Conservation (phyloP, 495 filamentous ascomycete genomes). For the Melanomma pulvis-pyrius region DNA sequence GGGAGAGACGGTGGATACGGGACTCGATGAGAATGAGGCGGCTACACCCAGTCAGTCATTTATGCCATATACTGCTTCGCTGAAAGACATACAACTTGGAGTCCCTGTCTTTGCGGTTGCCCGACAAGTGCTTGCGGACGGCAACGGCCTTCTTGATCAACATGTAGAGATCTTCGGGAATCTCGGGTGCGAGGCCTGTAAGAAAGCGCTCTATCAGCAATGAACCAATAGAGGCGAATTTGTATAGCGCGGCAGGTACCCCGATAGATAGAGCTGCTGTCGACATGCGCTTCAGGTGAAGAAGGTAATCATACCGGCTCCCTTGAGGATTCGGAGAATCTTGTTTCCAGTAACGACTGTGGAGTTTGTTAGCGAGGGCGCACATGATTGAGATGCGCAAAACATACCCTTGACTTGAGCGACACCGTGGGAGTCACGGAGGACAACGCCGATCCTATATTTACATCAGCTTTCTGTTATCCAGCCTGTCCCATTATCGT, state of each 20-base stretch:
- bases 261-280: constrained; percentile 16
- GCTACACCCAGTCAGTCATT: constrained; percentile 39
- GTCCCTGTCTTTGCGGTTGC: constrained; percentile 99
- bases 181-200: constrained; percentile 92
- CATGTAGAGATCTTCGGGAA: constrained; percentile 92
- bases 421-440: constrained; percentile 96
- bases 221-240: constrained; percentile 87
- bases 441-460: constrained; percentile 82
- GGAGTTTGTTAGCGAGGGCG: constrained; percentile 1
- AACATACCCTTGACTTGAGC: constrained; percentile 89
- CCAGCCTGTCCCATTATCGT: background rate
- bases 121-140: constrained; percentile 99
- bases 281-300: constrained; percentile 37
- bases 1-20: constrained; percentile 96
- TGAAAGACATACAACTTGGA: constrained; percentile 70
- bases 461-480: constrained; percentile 5
- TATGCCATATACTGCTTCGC: background rate
- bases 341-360: constrained; percentile 76
- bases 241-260: constrained; percentile 37
- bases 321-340: constrained; percentile 98
- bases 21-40: constrained; percentile 99
- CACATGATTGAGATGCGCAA: constrained; percentile 67
- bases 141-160: constrained; percentile 95
- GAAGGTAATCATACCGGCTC: constrained; percentile 68
- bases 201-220: constrained; percentile 92